Base-by-base conservation (phyloP, 2,329 filamentous ascomycete genomes). In the Botrytis sinoallii region DNA sequence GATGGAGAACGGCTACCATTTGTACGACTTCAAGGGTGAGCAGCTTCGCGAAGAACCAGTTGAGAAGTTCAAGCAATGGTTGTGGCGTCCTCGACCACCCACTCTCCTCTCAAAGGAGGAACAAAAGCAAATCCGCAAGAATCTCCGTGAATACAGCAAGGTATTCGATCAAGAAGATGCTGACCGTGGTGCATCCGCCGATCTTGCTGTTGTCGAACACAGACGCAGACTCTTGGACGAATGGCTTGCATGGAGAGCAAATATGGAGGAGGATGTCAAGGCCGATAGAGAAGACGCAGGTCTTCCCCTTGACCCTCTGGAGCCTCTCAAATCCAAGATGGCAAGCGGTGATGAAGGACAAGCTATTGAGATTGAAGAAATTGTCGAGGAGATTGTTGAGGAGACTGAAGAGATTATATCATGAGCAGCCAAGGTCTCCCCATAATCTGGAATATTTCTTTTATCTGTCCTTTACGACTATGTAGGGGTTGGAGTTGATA, bases 1-100 rank as follows among this genome's bases (percentile, higher is more conserved):
- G 93, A 97, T 98, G 94, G 96, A 99, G 87, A 99, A 98, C 83
- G 96, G 96, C 77, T 99, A 97, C 87, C 95, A 98, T 83, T 86
- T 99, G 75, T 98, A 98, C 88, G 95, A 97, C 82, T 99, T 99
- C 89, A 93, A 91, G 83, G 97, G 96, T 77, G 91, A 93, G 79
- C 89, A 92, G 72, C 90, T 99, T 72, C 91, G 94, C 74, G 97
- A 99, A 85, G 93, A 98, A 84, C 91, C 91, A 70, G 88, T 97
- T 74, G 96, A 99, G 78, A 97, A 97, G 84, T 98, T 99, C 89
- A 98, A 98, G 89, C 96, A 99, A 84, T 93, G 95, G 85, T 84
- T 93, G 76, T 99, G 96, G 96, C 92, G 96, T 63, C 96, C 96
- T 32, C 92, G 96, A 61, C 96, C 96, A 32, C 83, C 93, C 12